A percentile compares a stretch with the other conserved stretches of the same genome.
Conservation (phyloP, 2,329 filamentous ascomycete genomes). For the Colletotrichum orbiculare region DNA sequence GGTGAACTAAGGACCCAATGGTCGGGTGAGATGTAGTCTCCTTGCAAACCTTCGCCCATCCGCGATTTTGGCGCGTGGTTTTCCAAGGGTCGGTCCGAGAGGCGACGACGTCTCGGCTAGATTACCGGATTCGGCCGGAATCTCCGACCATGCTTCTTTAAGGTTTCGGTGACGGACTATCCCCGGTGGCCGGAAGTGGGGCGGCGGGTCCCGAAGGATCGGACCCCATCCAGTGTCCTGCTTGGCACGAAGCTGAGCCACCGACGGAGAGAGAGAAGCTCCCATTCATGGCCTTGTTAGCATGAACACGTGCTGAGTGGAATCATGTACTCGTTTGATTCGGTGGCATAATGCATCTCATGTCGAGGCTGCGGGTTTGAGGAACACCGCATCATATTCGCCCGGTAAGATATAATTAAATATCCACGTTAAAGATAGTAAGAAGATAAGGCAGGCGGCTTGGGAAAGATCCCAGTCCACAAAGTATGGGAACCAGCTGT, state of each 20-base stretch:
- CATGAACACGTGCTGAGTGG: neutral
- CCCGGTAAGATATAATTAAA: neutral
- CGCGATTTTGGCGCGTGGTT: neutral
- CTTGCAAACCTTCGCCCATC: neutral
- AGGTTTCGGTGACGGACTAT: neutral
- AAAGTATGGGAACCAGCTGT: conserved; percentile 1
- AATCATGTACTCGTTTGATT: neutral
- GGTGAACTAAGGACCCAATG: too few species aligned
- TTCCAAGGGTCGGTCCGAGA: conserved; percentile 1
- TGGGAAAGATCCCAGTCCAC: neutral
- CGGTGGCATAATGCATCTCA: neutral
- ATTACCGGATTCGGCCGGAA: conserved; percentile 1
- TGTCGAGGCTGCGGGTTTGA: neutral
- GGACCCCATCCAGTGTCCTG: neutral
- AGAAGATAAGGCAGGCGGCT: neutral
- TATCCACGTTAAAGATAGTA: neutral
- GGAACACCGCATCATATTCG: neutral
- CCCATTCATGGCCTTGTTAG: neutral
- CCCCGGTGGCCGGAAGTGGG: conserved; percentile 7
- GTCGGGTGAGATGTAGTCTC: too few species aligned
- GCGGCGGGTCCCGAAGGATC: conserved; percentile 6
- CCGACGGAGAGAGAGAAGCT: neutral
- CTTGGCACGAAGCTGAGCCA: conserved; percentile 7
- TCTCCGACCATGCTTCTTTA: neutral
- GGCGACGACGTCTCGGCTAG: neutral